phyloP scores from a whole-genome alignment of 768 basidiomycete species.

The Coprinopsis strossmayeri region DNA sequence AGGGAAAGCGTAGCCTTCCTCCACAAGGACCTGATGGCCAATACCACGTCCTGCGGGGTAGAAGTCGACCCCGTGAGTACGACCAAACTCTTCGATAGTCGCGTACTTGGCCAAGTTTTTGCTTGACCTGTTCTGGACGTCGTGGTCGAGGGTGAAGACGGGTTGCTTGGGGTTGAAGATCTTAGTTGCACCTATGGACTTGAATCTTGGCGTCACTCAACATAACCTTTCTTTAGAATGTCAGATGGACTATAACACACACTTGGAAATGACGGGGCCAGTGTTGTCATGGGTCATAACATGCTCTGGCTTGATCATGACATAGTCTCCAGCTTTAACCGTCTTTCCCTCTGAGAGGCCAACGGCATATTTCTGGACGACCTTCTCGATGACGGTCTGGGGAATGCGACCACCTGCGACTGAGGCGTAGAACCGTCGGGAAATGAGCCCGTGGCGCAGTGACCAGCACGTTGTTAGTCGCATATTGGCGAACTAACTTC shows the following conservation, averaged over 20 bases:
- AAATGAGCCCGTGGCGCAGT: conserved; percentile 13
- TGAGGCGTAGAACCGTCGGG: conserved; percentile 22
- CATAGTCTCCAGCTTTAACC: conserved; percentile 96
- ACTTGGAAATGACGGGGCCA: conserved; percentile 97
- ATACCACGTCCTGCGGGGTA: conserved; percentile 98
- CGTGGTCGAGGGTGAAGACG: conserved; percentile 97
- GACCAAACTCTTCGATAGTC: conserved; percentile 85
- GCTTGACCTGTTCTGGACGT: conserved; percentile 89
- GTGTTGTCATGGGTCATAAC: conserved; percentile 99
- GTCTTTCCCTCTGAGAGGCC: conserved; percentile 71
- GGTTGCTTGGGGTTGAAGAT: conserved; percentile 78
- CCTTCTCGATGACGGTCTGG: conserved; percentile 94
- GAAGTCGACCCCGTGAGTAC: conserved; percentile 82
- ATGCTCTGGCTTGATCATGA: conserved; percentile 98
- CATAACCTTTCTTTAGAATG: neutral
- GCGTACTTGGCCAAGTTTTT: conserved; percentile 93
- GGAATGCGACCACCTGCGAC: conserved; percentile 29
- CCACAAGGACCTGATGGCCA: conserved; percentile 94
- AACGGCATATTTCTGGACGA: conserved; percentile 96
- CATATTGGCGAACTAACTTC: conserved; percentile 13
- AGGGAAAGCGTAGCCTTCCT: conserved; percentile 98
- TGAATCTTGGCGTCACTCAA: conserved; percentile 55
- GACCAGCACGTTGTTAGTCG: conserved; percentile 18
- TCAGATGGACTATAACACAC: conserved; percentile 22
- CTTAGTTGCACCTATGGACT: conserved; percentile 84